Evolutionary conservation across 495 filamentous ascomycete species (phyloP).

Genomic region (Aspergillus bridgeri): DNA sequence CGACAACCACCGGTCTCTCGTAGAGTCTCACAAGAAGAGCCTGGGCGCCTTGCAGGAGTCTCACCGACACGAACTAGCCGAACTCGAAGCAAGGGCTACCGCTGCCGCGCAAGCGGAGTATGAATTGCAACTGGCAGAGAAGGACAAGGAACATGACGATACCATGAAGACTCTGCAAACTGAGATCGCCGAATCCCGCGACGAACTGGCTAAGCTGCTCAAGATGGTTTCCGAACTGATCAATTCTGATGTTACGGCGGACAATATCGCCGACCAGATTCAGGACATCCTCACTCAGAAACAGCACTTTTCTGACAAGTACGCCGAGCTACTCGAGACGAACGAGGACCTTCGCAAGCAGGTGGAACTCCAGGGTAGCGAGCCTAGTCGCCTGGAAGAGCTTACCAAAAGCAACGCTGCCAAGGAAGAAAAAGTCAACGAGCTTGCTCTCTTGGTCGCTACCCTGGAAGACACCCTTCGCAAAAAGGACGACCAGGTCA

Average conservation of each 20-base stretch:
- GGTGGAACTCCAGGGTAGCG: conserved; percentile 46
- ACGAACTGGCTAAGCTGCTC: conserved; percentile 62
- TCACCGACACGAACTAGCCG: conserved; percentile 51
- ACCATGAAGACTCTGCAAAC: conserved; percentile 59
- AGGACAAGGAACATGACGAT: conserved; percentile 55
- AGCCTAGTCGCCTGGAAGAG: conserved; percentile 35
- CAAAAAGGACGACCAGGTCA: conserved; percentile 68
- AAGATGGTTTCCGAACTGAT: conserved; percentile 47
- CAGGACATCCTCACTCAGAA: conserved; percentile 44
- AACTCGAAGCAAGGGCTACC: conserved; percentile 40
- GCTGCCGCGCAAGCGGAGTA: conserved; percentile 43
- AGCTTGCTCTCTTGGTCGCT: conserved; percentile 51
- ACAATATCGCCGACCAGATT: conserved; percentile 46
- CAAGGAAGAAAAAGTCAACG: conserved; percentile 46
- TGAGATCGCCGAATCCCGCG: conserved; percentile 67
- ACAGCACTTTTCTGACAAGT: conserved; percentile 45
- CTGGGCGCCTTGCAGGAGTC: conserved; percentile 51
- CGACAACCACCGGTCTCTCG: conserved; percentile 46
- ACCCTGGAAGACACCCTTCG: conserved; percentile 59
- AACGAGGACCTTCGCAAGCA: conserved; percentile 51
- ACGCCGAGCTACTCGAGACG: conserved; percentile 39
- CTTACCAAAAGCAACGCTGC: conserved; percentile 32
- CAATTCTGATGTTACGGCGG: conserved; percentile 45
- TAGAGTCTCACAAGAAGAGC: conserved; percentile 52
- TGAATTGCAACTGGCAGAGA: conserved; percentile 43